Base-by-base conservation (phyloP, 345 rosid species). In the Salix udensis region DNA sequence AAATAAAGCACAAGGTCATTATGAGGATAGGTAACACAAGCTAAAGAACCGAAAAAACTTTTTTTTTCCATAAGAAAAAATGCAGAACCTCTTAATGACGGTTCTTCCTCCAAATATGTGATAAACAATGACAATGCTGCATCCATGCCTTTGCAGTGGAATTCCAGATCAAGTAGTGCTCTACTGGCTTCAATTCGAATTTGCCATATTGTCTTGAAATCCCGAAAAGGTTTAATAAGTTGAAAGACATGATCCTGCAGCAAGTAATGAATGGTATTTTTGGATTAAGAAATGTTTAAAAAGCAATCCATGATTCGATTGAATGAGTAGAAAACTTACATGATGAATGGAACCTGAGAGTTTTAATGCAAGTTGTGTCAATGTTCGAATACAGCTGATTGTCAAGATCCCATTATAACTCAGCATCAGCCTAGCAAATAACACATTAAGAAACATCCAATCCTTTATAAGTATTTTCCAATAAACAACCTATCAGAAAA, bases 361-460 rank as follows among this genome's bases (percentile, higher is more conserved):
- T 85, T 92, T 93, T 62, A 91, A 74, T 30, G 99, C 97, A 84
- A 91, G 89, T 79, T 90, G 97, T 44, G 93, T 84, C 87, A 93
- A 82, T 62, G 97, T 93, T 66, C 89, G 88, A 77, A 93, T 96
- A 90, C 99, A 96, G 89, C 98, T 92, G 73, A 87, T 65, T 64
- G 96, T 93, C 88, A 96, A 88, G 70, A 92, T 90, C 75, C 99
- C 98, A 77, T 91, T 96, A 88, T 92, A 89, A 85, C 99, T 93
- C 55, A 96, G 97, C 96, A 93, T 93, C 86, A 96, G 82, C 92
- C 98, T 95, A 81, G 74, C 62, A 71, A 68, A 83, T 36, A 39
- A 26, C 70, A 78, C 19, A 18, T 23, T 68, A 53, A 71, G 10
- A 64, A 55, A 81, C 16, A 72, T 7, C 19, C 15, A 67, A 70